Evolutionary conservation across 495 filamentous ascomycete genomes (phyloP).

Genomic region (Penicillium paxilli): DNA sequence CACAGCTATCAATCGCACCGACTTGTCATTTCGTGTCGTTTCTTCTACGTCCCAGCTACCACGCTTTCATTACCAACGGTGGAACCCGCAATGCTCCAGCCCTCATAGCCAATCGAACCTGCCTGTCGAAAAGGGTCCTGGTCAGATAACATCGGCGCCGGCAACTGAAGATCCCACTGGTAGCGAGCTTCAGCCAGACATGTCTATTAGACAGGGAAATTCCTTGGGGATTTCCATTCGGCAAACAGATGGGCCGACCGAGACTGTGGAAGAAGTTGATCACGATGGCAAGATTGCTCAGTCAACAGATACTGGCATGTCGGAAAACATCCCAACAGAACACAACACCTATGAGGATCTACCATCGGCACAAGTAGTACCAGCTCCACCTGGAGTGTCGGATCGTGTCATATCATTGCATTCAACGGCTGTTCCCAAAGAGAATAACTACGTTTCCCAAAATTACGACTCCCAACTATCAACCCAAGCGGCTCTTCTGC

Average conservation of each 20-base stretch:
- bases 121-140: neutral
- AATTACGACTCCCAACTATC: conserved; percentile 40
- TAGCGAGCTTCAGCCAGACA: neutral
- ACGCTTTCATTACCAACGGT: conserved; percentile 49
- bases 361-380: conserved; percentile 41
- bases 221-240: neutral
- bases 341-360: conserved; percentile 32
- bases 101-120: conserved; percentile 1
- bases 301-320: conserved; percentile 4
- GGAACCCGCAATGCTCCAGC: conserved; percentile 9
- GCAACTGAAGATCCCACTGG: neutral
- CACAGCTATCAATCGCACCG: neutral
- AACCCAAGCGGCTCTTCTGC: conserved; percentile 49
- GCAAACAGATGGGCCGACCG: neutral
- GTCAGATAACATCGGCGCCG: neutral
- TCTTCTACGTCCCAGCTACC: conserved; percentile 46
- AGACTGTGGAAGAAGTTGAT: conserved; percentile 15
- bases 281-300: conserved; percentile 13
- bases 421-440: conserved; percentile 33
- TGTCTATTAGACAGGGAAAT: neutral
- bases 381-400: conserved; percentile 24
- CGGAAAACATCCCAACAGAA: conserved; percentile 7
- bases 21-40: conserved; percentile 33
- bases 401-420: conserved; percentile 41
- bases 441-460: conserved; percentile 20